Percentiles rank a stretch among this genome's conserved stretches.
Evolutionary conservation across 2,329 filamentous ascomycete genomes (phyloP).

Genomic region (Colletotrichum theobromicola): DNA sequence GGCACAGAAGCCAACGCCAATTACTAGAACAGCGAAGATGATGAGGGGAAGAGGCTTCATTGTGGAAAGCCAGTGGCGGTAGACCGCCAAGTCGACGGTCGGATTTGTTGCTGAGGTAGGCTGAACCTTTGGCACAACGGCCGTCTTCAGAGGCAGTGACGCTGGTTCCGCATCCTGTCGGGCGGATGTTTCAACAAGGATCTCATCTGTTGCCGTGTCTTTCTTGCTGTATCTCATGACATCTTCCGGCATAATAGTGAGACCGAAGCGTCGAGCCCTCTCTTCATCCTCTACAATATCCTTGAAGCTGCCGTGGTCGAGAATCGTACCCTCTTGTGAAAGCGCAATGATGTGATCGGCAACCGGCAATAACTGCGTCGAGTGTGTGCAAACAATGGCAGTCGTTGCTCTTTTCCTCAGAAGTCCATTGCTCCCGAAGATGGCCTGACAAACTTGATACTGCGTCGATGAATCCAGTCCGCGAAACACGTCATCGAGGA

Average conservation of each 20-base stretch:
- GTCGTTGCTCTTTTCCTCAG: background rate
- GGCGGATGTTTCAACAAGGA: background rate
- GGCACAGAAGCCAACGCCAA: slow-evolving; percentile 26
- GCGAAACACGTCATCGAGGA: background rate
- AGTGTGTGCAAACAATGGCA: background rate
- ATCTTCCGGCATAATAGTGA: background rate
- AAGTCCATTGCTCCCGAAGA: background rate
- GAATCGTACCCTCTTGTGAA: background rate
- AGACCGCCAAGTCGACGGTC: background rate
- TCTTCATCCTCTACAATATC: background rate
- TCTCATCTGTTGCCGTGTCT: background rate
- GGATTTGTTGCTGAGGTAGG: background rate
- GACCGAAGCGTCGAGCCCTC: background rate
- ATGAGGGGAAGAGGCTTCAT: background rate
- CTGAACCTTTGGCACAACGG: background rate
- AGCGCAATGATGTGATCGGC: background rate
- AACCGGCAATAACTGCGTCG: background rate
- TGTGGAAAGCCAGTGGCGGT: background rate
- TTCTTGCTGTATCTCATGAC: background rate
- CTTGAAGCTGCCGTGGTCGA: background rate
- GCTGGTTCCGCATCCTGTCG: background rate
- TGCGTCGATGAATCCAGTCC: background rate
- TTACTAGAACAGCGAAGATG: background rate
- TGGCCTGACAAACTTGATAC: background rate
- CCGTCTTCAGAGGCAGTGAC: background rate